These are phyloP conservation scores for Cyclotella distinguenda DNA, from an alignment of 108 stramenopile species.

Conservation along the genomic window DNA sequence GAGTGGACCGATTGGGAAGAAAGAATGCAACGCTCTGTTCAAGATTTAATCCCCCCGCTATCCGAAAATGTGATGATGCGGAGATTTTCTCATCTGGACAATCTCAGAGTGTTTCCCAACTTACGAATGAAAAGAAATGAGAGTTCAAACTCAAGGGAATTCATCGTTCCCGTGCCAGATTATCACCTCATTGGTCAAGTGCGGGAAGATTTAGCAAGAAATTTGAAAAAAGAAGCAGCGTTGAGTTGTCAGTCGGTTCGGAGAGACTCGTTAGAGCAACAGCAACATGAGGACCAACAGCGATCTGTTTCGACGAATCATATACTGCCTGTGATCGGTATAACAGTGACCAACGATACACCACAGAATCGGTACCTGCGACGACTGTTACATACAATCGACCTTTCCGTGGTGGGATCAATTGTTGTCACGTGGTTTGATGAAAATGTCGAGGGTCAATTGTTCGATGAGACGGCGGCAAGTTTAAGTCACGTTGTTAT, in stretches of 20 bases:
- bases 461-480: not conserved
- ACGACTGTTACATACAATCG: conserved; percentile 37
- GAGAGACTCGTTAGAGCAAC: not conserved
- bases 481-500: conserved; percentile 32
- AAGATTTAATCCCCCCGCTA: conserved; percentile 8
- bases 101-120: conserved; percentile 13
- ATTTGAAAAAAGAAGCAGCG: conserved; percentile 12
- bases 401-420: conserved; percentile 22
- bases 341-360: conserved; percentile 38
- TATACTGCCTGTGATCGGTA: conserved; percentile 33
- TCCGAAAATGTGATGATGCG: not conserved
- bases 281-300: not conserved
- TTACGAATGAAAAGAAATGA: not conserved
- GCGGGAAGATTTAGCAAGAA: conserved; percentile 10
- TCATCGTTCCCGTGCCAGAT: conserved; percentile 37
- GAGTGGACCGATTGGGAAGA: conserved; percentile 17
- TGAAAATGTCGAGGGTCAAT: conserved; percentile 29
- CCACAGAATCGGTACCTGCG: conserved; percentile 35
- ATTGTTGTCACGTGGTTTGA: conserved; percentile 49
- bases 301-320: not conserved
- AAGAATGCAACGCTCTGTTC: conserved; percentile 4
- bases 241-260: conserved; percentile 8
- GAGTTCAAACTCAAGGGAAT: too few relatives aligned
- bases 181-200: conserved; percentile 26
- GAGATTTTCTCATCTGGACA: conserved; percentile 11